Evolutionary conservation across 768 basidiomycete species (phyloP), one percentile per base, ranked within the genome.

Genomic region (Boletus reticulatus): DNA sequence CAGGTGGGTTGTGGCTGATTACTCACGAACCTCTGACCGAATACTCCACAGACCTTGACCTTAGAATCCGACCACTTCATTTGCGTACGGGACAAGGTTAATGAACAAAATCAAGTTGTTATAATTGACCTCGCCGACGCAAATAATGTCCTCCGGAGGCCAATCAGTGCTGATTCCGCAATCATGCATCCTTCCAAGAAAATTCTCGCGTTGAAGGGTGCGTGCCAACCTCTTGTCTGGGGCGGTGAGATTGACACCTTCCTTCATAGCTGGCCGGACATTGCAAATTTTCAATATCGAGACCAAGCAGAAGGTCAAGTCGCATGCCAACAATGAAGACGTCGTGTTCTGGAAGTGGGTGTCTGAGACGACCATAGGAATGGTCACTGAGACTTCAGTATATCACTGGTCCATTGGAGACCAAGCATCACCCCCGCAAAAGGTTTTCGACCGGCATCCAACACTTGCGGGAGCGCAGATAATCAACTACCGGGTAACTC

Each of bases 271-370:
- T 60, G 87, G 81, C 56, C 90, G 94, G 43, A 97, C 95, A 59
- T 82, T 99, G 27, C 97, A 99, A 73, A 85, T 98, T 58, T 99
- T 98, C 80, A 96, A 98, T 73, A 92, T 99, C 62, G 95, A 96
- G 62, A 89, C 90, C 11, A 98, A 98, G 79, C 88, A 90, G 70
- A 98, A 98, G 78, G 92, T 99, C 73, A 96, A 96, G 69, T 92
- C 95, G 27, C 94, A 98, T 69, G 78, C 86, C 57, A 97, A 87
- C 78, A 89, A 84, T 68, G 94, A 98, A 68, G 96, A 99, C 68
- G 81, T 97, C 50, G 87, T 93, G 24, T 99, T 97, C 75, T 99
- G 97, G 97, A 98, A 97, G 71, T 99, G 97, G 97, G 85, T 98
- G 38, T 89, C 87, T 45, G 88, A 93, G 58, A 84, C 85, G 17